phyloP scores from a whole-genome alignment of 768 basidiomycete genomes.

The Tephrocybe sp. region DNA sequence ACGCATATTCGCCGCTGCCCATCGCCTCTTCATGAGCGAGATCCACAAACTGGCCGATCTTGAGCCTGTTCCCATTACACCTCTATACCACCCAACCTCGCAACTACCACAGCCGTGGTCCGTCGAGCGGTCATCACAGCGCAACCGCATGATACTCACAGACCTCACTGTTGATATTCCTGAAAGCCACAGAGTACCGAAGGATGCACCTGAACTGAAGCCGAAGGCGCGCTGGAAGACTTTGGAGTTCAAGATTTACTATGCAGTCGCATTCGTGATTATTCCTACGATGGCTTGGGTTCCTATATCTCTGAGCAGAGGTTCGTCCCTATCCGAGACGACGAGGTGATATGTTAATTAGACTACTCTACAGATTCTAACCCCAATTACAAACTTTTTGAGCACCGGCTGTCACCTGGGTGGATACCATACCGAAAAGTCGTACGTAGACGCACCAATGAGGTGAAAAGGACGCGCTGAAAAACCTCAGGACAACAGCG shows the following conservation, averaged over 20 bases:
- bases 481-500: conserved; percentile 79
- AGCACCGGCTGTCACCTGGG: conserved; percentile 57
- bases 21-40: conserved; percentile 5
- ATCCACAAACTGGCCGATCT: not conserved
- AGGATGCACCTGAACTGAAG: conserved; percentile 33
- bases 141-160: conserved; percentile 28
- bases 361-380: conserved; percentile 52
- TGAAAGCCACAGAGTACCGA: conserved; percentile 27
- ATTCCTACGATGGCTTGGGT: conserved; percentile 78
- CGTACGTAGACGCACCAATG: conserved; percentile 44
- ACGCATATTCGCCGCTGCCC: not conserved
- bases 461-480: conserved; percentile 8
- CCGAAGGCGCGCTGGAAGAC: conserved; percentile 63
- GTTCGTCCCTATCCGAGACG: conserved; percentile 47
- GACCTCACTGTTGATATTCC: conserved; percentile 60
- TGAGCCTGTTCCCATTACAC: not conserved
- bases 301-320: conserved; percentile 67
- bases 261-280: conserved; percentile 52
- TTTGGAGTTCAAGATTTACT: conserved; percentile 80
- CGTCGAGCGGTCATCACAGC: conserved; percentile 5
- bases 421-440: conserved; percentile 83
- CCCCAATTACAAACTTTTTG: conserved; percentile 70
- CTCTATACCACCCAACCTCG: conserved; percentile 2
- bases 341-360: not conserved
- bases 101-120: conserved; percentile 8